phyloP scores from a whole-genome alignment of 1,139 yeast genomes.

The Hyphopichia buzzinii region DNA sequence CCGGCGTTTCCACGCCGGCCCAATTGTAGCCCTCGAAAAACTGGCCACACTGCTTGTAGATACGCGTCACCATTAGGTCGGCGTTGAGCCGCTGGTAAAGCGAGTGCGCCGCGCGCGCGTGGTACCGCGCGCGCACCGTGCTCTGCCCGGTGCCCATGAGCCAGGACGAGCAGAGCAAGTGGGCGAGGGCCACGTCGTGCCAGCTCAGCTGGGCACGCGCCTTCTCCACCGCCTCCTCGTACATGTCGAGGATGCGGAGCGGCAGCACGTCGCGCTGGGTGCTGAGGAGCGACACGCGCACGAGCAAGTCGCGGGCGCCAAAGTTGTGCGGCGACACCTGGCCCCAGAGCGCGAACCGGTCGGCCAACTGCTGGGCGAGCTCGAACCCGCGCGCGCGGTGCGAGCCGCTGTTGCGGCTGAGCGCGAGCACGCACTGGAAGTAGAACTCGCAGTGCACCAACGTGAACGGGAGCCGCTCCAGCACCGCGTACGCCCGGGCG shows the following conservation, averaged over 20 bases:
- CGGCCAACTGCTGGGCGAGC: slow-evolving; percentile 13
- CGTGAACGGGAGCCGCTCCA: slow-evolving; percentile 21
- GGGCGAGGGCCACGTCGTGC: slow-evolving; percentile 43
- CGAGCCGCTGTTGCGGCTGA: slow-evolving; percentile 9
- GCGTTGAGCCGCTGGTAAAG: slow-evolving; percentile 19
- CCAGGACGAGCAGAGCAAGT: slow-evolving; percentile 50
- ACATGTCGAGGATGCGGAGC: slow-evolving; percentile 41
- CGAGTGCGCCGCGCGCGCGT: slow-evolving; percentile 19
- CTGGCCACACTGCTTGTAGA: slow-evolving; percentile 17
- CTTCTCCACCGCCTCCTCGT: slow-evolving; percentile 44
- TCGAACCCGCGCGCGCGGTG: slow-evolving; percentile 5
- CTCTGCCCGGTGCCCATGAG: slow-evolving; percentile 27
- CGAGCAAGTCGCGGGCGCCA: slow-evolving; percentile 28
- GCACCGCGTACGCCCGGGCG: slow-evolving; percentile 13
- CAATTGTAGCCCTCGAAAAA: slow-evolving; percentile 23
- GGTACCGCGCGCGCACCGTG: slow-evolving; percentile 16
- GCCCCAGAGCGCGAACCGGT: slow-evolving; percentile 32
- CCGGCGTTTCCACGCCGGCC: slow-evolving; percentile 27
- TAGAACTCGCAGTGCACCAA: slow-evolving; percentile 24
- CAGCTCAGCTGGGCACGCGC: slow-evolving; percentile 30
- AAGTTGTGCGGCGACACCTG: slow-evolving; percentile 36
- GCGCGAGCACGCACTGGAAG: slow-evolving; percentile 15
- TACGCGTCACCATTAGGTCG: slow-evolving; percentile 9
- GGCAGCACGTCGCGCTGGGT: slow-evolving; percentile 21
- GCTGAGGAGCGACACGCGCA: slow-evolving; percentile 29